phyloP scores from a whole-genome alignment of 139 green algal species.

The Zygnema circumcarinatum region DNA sequence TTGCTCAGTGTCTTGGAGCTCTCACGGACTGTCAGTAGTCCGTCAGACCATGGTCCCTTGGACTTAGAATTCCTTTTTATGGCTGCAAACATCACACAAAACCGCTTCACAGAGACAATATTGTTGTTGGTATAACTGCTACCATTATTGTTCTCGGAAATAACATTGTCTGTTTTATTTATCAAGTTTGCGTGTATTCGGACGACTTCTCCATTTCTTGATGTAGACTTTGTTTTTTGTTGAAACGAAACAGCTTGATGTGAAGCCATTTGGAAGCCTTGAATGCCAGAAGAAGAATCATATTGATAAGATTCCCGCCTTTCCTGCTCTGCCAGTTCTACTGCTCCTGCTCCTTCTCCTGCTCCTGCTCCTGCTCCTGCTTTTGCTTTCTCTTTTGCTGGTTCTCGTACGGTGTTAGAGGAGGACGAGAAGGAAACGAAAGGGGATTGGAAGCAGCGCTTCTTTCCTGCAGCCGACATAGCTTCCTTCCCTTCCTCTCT shows the following conservation, averaged over 20 bases:
- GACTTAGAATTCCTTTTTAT: conserved; percentile 24
- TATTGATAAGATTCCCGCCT: no score
- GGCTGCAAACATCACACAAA: conserved; percentile 12
- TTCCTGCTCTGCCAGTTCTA: no score
- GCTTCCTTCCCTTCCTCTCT: neutral
- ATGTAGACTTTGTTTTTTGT: neutral
- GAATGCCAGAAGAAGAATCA: neutral
- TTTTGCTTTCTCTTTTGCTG: neutral
- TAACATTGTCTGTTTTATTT: neutral
- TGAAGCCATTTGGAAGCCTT: no score
- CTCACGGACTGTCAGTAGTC: conserved; percentile 21
- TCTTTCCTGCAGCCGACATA: neutral
- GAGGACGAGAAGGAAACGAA: no score
- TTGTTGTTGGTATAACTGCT: neutral
- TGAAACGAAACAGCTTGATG: no score
- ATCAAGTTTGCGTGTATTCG: neutral
- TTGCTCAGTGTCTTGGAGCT: neutral
- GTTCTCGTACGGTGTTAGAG: neutral
- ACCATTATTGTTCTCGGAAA: neutral
- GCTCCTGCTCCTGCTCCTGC: neutral
- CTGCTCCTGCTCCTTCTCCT: neutral
- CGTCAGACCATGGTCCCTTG: conserved; percentile 35
- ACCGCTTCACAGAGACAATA: neutral
- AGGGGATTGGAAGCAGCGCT: neutral
- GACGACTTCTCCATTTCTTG: neutral